These are phyloP conservation scores for Clitopilus hobsonii DNA, from an alignment of 768 basidiomycete species.

Conservation along the genomic window DNA sequence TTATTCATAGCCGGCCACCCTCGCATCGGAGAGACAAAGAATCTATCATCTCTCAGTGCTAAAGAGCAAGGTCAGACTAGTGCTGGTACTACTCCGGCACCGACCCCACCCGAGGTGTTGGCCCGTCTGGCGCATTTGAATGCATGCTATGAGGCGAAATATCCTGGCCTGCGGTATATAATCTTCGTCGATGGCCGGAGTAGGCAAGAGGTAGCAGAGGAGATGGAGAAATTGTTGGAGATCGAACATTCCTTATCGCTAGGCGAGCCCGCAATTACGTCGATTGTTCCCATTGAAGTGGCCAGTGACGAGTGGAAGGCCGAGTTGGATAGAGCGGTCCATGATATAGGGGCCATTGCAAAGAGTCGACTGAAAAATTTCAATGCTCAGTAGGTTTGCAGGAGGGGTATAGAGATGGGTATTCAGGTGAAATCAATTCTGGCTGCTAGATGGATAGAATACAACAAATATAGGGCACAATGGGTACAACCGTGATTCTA, in stretches of 20 bases:
- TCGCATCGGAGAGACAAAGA: conserved; percentile 79
- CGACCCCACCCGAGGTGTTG: conserved; percentile 72
- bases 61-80: conserved; percentile 65
- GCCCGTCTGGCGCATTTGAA: conserved; percentile 73
- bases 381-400: conserved; percentile 19
- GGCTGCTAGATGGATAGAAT: background rate
- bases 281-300: conserved; percentile 30
- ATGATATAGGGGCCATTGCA: conserved; percentile 73
- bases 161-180: conserved; percentile 79
- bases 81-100: conserved; percentile 23
- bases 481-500: background rate
- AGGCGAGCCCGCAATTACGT: conserved; percentile 31
- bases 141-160: conserved; percentile 66
- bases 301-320: conserved; percentile 48
- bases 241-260: conserved; percentile 46
- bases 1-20: conserved; percentile 82
- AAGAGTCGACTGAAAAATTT: conserved; percentile 55
- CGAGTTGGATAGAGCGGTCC: conserved; percentile 71
- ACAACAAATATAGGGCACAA: background rate
- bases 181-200: conserved; percentile 89
- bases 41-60: conserved; percentile 70
- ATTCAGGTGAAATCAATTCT: background rate
- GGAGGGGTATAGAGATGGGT: too few relatives aligned
- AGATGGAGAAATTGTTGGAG: conserved; percentile 70
- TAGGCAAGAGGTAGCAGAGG: conserved; percentile 63